These are phyloP conservation scores for Rhexocercosporidium sp. DNA, from an alignment of 2,329 filamentous ascomycete species.

Conservation along the genomic window DNA sequence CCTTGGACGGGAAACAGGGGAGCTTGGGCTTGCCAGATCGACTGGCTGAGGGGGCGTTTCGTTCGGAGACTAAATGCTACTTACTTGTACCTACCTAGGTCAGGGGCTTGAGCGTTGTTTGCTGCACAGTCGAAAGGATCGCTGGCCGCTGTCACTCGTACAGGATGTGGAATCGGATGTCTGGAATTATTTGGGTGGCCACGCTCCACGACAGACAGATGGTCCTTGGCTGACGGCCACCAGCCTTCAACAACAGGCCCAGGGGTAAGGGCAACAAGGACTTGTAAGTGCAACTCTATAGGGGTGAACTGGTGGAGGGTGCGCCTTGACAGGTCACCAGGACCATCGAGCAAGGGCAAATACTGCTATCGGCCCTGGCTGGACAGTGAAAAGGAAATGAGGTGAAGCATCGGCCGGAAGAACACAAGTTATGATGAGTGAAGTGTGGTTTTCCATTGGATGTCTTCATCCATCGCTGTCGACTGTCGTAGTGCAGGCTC, in stretches of 20 bases:
- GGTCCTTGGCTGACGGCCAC: background rate
- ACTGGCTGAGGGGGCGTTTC: slow-evolving; percentile 9
- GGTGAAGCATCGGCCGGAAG: background rate
- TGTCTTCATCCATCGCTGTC: background rate
- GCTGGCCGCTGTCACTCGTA: slow-evolving; percentile 2
- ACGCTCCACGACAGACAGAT: no score
- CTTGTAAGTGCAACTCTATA: background rate
- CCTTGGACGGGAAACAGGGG: slow-evolving; percentile 4
- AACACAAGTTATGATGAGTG: slow-evolving; percentile 10
- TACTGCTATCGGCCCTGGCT: background rate
- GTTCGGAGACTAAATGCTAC: slow-evolving; percentile 13
- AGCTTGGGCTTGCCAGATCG: slow-evolving; percentile 6
- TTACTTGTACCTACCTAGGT: no score
- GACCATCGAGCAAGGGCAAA: background rate
- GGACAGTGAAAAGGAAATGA: slow-evolving; percentile 6
- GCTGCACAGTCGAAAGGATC: background rate
- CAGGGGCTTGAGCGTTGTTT: slow-evolving; percentile 4
- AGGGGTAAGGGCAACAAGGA: background rate
- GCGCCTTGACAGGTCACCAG: slow-evolving; percentile 14
- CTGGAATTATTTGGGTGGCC: no score
- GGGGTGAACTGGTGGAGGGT: slow-evolving; percentile 13
- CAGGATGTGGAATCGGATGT: no score
- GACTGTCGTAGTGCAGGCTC: background rate
- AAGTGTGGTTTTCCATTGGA: background rate
- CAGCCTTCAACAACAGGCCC: background rate